Percentiles rank a stretch among this genome's conserved stretches.
Conservation (phyloP, 768 basidiomycete species). For the Xerocomellus intermedius region DNA sequence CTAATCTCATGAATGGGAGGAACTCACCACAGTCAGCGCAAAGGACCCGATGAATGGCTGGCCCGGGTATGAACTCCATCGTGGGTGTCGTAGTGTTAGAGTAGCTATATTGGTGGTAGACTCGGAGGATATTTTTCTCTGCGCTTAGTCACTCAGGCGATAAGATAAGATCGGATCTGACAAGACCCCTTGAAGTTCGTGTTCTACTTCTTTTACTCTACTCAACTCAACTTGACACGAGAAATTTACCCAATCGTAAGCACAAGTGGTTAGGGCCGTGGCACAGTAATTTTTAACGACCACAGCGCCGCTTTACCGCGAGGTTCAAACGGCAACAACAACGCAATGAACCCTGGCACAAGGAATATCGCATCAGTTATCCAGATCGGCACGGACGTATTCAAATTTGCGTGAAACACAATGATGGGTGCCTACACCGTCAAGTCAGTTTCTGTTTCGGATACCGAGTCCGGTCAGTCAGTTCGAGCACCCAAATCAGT, state of each 20-base stretch:
- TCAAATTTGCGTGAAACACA: slow-evolving; percentile 16
- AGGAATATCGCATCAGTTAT: slow-evolving; percentile 33
- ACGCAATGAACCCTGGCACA: too few species aligned
- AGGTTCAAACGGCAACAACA: too few species aligned
- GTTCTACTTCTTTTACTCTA: too few species aligned
- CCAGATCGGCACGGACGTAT: slow-evolving; percentile 12
- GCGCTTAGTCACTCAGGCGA: neutral
- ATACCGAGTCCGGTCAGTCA: too few species aligned
- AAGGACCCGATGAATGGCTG: slow-evolving; percentile 77
- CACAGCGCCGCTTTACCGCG: too few species aligned
- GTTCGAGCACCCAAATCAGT: too few species aligned
- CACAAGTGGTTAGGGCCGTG: too few species aligned
- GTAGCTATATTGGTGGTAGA: neutral
- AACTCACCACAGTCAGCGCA: slow-evolving; percentile 84
- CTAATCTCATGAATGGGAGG: neutral
- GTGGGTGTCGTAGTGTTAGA: neutral
- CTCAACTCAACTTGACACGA: too few species aligned
- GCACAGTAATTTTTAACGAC: neutral
- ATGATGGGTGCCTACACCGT: too few species aligned
- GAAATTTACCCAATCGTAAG: too few species aligned
- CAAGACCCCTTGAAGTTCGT: too few species aligned
- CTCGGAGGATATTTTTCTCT: neutral
- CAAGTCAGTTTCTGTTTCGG: too few species aligned
- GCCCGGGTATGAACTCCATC: slow-evolving; percentile 80
- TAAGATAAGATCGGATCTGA: neutral